Evolutionary conservation across 371 early-diverging fungal genomes (phyloP).

Genomic region (Basidiobolus heterosporus): DNA sequence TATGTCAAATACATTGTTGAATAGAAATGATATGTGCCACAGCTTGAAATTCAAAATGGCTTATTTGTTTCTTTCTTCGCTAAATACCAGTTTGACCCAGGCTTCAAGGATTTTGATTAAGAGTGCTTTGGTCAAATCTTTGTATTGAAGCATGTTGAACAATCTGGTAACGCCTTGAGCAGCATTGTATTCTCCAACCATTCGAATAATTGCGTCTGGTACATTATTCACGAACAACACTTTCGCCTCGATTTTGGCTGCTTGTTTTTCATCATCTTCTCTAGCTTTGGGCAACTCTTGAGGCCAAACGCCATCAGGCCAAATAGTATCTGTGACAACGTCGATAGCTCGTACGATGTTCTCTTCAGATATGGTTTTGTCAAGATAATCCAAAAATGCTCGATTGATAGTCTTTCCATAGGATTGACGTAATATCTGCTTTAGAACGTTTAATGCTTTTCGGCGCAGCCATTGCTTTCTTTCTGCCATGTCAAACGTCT

Average conservation of each 20-base stretch:
- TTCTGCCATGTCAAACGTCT: slow-evolving; percentile 9
- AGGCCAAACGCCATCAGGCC: slow-evolving; percentile 10
- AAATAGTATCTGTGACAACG: slow-evolving; percentile 5
- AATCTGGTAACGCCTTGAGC: slow-evolving; percentile 1
- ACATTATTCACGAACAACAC: slow-evolving; percentile 4
- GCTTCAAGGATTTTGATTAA: no score
- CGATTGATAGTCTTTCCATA: slow-evolving; percentile 5
- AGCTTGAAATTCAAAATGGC: no score
- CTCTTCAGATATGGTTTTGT: slow-evolving; percentile 1
- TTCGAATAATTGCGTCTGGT: background rate
- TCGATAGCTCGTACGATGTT: slow-evolving; percentile 1
- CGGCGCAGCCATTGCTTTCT: slow-evolving; percentile 12
- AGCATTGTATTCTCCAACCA: slow-evolving; percentile 7
- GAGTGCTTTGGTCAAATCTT: background rate
- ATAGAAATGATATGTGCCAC: no score
- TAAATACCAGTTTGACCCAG: no score
- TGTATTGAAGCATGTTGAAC: slow-evolving; percentile 5
- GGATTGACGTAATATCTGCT: slow-evolving; percentile 8
- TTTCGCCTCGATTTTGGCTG: slow-evolving; percentile 6
- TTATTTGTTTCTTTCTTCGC: no score
- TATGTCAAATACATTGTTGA: no score
- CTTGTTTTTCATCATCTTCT: slow-evolving; percentile 7
- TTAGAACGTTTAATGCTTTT: slow-evolving; percentile 7
- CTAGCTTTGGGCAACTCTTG: background rate
- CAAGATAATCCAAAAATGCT: slow-evolving; percentile 3